These are phyloP conservation scores for Debaryomyces coudertii DNA, from an alignment of 1,139 yeast species.

Conservation along the genomic window DNA sequence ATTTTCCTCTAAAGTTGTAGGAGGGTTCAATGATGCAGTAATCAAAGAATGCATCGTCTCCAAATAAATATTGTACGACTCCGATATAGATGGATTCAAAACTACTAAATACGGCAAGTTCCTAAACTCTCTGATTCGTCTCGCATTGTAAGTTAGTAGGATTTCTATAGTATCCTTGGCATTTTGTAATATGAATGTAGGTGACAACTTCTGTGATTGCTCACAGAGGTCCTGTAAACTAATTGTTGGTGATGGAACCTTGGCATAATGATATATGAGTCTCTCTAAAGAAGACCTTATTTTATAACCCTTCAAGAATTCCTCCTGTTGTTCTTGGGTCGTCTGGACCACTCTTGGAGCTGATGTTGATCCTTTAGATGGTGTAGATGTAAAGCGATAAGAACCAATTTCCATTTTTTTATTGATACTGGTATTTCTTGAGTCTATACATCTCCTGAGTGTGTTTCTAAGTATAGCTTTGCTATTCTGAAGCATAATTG, in stretches of 20 bases:
- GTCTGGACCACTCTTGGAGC: not conserved
- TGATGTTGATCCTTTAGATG: not conserved
- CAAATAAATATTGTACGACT: slow-evolving; percentile 72
- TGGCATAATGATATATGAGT: slow-evolving; percentile 53
- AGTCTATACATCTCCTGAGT: not conserved
- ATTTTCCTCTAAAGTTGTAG: slow-evolving; percentile 57
- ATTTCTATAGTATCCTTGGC: slow-evolving; percentile 49
- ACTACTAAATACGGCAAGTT: slow-evolving; percentile 81
- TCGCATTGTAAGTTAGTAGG: slow-evolving; percentile 50
- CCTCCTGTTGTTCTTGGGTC: slow-evolving; percentile 28
- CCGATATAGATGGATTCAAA: slow-evolving; percentile 87
- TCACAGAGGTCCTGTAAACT: slow-evolving; percentile 48
- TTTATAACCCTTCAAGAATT: slow-evolving; percentile 48
- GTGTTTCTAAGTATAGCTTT: not conserved
- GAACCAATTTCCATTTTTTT: not conserved
- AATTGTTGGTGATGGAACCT: slow-evolving; percentile 49
- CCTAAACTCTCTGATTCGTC: slow-evolving; percentile 68
- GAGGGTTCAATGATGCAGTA: slow-evolving; percentile 40
- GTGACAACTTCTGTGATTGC: slow-evolving; percentile 44
- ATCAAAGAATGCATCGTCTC: slow-evolving; percentile 68
- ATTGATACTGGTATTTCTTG: not conserved
- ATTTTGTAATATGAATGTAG: slow-evolving; percentile 35
- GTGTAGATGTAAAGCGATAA: not conserved
- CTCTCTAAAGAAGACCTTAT: slow-evolving; percentile 55
- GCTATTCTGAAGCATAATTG: not conserved